Evolutionary conservation across 2,329 filamentous ascomycete genomes (phyloP).

Genomic region (Saccharata proteae): DNA sequence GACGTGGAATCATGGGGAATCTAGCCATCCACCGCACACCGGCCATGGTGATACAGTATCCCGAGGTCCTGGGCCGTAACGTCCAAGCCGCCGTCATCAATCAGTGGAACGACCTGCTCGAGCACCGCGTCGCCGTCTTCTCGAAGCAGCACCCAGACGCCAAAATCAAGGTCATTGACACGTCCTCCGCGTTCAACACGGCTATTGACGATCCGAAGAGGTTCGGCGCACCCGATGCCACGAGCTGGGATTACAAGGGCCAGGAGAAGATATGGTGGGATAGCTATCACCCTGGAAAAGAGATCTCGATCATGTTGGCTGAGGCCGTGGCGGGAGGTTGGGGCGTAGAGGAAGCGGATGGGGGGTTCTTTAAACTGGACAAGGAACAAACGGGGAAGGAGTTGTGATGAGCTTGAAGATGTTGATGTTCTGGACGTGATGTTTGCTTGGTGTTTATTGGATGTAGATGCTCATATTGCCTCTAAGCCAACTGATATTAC

Average conservation of each 20-base stretch:
- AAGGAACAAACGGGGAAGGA: no score
- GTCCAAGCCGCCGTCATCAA: constrained; percentile 24
- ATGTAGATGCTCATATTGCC: no score
- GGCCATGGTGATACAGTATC: constrained; percentile 11
- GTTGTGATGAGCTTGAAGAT: no score
- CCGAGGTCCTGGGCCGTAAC: constrained; percentile 15
- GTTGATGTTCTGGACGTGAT: no score
- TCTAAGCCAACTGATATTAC: no score
- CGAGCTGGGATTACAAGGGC: constrained; percentile 31
- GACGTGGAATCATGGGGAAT: neutral
- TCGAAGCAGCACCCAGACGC: constrained; percentile 22
- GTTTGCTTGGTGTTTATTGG: no score
- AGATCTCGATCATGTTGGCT: constrained; percentile 8
- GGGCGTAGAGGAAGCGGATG: no score
- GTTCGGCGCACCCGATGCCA: constrained; percentile 32
- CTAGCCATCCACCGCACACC: constrained; percentile 11
- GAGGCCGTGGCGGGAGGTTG: constrained; percentile 4
- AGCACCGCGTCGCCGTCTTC: constrained; percentile 20
- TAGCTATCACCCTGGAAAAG: constrained; percentile 12
- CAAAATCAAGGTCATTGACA: constrained; percentile 28
- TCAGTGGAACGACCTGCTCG: constrained; percentile 28
- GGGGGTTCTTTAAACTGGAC: no score
- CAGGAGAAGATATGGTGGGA: constrained; percentile 36
- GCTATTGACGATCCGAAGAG: constrained; percentile 30
- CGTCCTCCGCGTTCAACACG: constrained; percentile 28